A percentile compares a stretch with the other conserved stretches of the same genome.
Evolutionary conservation across 208 protist genomes (phyloP).

Genomic region (Leishmania amazonensis): DNA sequence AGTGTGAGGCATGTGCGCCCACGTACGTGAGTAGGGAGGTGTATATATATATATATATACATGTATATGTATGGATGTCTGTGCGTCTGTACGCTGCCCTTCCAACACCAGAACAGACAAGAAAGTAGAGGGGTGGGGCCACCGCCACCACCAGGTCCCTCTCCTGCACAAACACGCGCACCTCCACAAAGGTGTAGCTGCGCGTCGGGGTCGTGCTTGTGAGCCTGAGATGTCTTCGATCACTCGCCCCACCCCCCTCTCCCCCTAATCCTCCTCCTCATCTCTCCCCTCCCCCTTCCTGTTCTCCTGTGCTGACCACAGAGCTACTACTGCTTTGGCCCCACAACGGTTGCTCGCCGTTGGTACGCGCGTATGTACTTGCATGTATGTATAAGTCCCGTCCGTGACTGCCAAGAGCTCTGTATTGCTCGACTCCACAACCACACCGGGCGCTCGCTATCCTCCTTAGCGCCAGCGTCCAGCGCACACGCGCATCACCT

Average conservation of each 20-base stretch:
- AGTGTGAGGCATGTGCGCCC: neutral
- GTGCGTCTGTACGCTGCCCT: neutral
- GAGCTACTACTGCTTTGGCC: neutral
- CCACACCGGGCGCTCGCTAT: neutral
- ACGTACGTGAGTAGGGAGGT: neutral
- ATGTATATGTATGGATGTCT: neutral
- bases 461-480: neutral
- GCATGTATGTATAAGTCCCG: no score
- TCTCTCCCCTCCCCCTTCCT: neutral
- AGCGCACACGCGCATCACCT: neutral
- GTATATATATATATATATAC: neutral
- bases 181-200: neutral
- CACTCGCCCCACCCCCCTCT: neutral
- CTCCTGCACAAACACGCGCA: neutral
- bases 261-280: neutral
- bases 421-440: neutral
- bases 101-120: neutral
- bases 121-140: neutral
- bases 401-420: neutral
- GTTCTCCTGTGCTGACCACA: neutral
- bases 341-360: neutral
- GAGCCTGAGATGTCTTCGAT: neutral
- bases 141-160: neutral
- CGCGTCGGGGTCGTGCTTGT: neutral
- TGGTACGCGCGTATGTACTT: neutral